Evolutionary conservation across 805 yeast genomes (phyloP).

Genomic region (Metschnikowia borealis): DNA sequence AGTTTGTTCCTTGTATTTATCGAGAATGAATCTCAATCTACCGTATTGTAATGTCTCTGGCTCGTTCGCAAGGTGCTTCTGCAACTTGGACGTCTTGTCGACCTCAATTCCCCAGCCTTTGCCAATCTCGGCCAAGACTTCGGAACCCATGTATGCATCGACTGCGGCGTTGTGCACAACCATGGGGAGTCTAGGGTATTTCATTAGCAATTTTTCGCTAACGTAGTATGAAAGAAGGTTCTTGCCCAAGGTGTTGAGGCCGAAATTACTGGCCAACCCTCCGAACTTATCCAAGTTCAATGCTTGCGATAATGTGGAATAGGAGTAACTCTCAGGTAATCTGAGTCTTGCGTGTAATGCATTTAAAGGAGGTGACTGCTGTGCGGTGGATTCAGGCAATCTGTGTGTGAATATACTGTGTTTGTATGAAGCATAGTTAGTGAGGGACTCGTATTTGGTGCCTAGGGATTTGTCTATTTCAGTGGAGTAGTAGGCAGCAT

Average conservation of each 20-base stretch:
- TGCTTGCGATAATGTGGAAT: constrained; percentile 74
- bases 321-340: constrained; percentile 53
- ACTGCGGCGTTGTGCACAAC: constrained; percentile 71
- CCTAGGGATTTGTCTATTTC: constrained; percentile 24
- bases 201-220: constrained; percentile 65
- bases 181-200: constrained; percentile 88
- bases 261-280: constrained; percentile 63
- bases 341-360: constrained; percentile 76
- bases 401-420: constrained; percentile 41
- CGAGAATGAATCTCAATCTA: constrained; percentile 50
- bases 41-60: constrained; percentile 67
- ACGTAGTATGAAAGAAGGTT: constrained; percentile 71
- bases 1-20: constrained; percentile 26
- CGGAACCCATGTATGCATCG: constrained; percentile 68
- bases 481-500: constrained; percentile 21
- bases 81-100: constrained; percentile 60
- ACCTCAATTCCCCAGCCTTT: constrained; percentile 85
- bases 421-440: constrained; percentile 40
- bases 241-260: constrained; percentile 79
- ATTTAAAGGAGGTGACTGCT: constrained; percentile 65
- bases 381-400: constrained; percentile 44
- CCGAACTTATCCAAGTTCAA: constrained; percentile 53
- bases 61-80: constrained; percentile 65
- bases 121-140: constrained; percentile 63
- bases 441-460: constrained; percentile 29